Percentiles rank a stretch among this genome's conserved stretches.
Conservation (phyloP, 441 rosid genomes). For the Gossypium schwendimanii region DNA sequence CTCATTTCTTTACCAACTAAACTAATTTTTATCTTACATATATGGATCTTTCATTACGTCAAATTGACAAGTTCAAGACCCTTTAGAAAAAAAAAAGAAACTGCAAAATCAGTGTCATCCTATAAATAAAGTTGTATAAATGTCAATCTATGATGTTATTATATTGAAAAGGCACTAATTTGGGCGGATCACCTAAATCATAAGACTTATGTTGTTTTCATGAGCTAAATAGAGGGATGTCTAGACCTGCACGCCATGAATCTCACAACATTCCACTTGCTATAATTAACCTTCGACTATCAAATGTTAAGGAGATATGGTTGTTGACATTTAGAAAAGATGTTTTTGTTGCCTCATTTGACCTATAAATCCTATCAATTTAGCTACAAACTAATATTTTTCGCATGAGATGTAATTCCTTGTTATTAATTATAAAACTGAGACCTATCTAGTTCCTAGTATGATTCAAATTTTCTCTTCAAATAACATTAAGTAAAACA, state of each 20-base stretch:
- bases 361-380: not conserved
- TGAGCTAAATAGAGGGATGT: not conserved
- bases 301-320: not conserved
- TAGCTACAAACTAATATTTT: not conserved
- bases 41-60: not conserved
- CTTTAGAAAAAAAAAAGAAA: not conserved
- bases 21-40: not conserved
- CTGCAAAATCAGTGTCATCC: not conserved
- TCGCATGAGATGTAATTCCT: not conserved
- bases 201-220: conserved; percentile 1
- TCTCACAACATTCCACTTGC: conserved; percentile 28
- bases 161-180: conserved; percentile 13
- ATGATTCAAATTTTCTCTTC: not conserved
- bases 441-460: not conserved
- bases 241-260: conserved; percentile 18
- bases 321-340: not conserved
- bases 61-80: not conserved
- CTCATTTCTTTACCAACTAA: not conserved
- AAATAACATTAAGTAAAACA: not conserved
- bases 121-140: not conserved
- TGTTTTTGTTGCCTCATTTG: conserved; percentile 5
- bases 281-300: not conserved
- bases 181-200: conserved; percentile 43
- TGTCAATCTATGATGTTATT: not conserved
- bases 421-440: not conserved